Evolutionary conservation across 345 rosid species (phyloP).

Genomic region (Lagerstroemia speciosa): DNA sequence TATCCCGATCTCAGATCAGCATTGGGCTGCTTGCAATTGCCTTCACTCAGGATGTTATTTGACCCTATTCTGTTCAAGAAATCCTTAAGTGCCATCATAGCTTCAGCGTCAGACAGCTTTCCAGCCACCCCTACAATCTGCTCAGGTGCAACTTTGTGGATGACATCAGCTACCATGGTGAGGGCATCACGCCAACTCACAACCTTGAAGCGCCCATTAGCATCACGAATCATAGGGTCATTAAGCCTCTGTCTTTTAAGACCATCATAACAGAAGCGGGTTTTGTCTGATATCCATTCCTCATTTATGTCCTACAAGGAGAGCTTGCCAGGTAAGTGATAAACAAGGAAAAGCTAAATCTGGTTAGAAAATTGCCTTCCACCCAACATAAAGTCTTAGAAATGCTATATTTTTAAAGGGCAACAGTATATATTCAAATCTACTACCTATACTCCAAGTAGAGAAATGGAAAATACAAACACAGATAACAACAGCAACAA

Average conservation of each 20-base stretch:
- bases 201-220: slow-evolving; percentile 81
- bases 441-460: too few relatives aligned
- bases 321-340: background rate
- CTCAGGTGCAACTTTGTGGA: slow-evolving; percentile 66
- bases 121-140: slow-evolving; percentile 93
- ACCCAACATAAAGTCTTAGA: background rate
- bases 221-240: slow-evolving; percentile 93
- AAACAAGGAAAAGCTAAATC: background rate
- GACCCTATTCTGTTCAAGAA: slow-evolving; percentile 92
- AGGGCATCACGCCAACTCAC: slow-evolving; percentile 98
- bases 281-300: slow-evolving; percentile 99
- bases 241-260: slow-evolving; percentile 96
- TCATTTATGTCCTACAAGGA: slow-evolving; percentile 90
- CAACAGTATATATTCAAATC: too few relatives aligned
- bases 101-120: slow-evolving; percentile 88
- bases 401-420: background rate
- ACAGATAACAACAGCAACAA: too few relatives aligned
- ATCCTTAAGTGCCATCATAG: slow-evolving; percentile 97
- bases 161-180: slow-evolving; percentile 78
- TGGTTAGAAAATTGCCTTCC: too few relatives aligned
- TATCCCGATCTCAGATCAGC: slow-evolving; percentile 93
- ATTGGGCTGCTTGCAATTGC: slow-evolving; percentile 54
- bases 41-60: slow-evolving; percentile 88
- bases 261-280: slow-evolving; percentile 92
- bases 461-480: too few relatives aligned